Evolutionary conservation across 1,284 basidiomycete genomes (phyloP).

Genomic region (Boletus calvinii): DNA sequence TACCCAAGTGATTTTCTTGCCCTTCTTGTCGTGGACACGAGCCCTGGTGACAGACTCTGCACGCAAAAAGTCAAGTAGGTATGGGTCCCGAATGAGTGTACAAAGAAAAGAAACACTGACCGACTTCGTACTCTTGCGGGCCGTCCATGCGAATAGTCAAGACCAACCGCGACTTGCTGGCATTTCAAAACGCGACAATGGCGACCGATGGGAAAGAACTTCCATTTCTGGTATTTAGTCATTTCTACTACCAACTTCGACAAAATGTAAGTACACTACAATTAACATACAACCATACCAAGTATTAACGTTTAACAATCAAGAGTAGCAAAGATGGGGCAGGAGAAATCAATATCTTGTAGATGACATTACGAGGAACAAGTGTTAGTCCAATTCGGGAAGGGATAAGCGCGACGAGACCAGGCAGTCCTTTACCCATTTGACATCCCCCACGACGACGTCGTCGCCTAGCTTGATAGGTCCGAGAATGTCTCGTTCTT

Average conservation of each 20-base stretch:
- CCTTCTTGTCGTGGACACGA: conserved; percentile 43
- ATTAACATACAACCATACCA: conserved; percentile 8
- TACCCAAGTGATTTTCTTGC: conserved; percentile 47
- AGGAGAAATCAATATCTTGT: conserved; percentile 4
- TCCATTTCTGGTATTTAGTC: conserved; percentile 14
- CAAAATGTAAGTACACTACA: conserved; percentile 8
- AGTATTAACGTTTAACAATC: neutral
- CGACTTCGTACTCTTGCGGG: conserved; percentile 62
- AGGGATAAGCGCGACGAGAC: conserved; percentile 40
- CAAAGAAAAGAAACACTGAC: conserved; percentile 40
- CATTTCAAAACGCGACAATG: neutral
- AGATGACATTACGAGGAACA: conserved; percentile 7
- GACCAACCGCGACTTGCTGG: conserved; percentile 9
- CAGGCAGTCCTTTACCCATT: conserved; percentile 83
- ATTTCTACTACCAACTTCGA: neutral
- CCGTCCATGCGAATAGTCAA: conserved; percentile 33
- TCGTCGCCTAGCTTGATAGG: conserved; percentile 29
- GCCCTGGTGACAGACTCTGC: conserved; percentile 57
- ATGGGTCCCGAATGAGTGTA: neutral
- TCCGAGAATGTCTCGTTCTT: conserved; percentile 41
- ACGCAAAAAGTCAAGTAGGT: conserved; percentile 1
- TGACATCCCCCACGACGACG: conserved; percentile 47
- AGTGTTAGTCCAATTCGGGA: conserved; percentile 15
- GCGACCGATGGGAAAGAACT: conserved; percentile 15
- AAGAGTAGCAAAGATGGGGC: neutral